phyloP scores from a whole-genome alignment of 768 basidiomycete species.

The Fomitopsis pulvina region DNA sequence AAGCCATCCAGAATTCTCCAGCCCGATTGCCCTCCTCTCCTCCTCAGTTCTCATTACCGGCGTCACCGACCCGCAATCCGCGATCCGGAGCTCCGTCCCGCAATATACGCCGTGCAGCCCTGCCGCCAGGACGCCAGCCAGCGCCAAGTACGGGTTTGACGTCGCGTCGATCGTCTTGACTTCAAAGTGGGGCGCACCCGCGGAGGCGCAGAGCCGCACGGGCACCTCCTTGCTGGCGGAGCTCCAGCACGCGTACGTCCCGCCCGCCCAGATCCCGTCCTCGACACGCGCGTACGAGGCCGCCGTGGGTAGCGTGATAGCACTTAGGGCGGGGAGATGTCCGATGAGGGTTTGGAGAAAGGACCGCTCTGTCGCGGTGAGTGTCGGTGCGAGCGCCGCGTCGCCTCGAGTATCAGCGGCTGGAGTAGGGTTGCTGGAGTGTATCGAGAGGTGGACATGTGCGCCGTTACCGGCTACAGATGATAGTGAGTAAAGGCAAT shows the following conservation, averaged over 20 bases:
- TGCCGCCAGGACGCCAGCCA: conserved; percentile 48
- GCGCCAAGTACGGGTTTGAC: conserved; percentile 52
- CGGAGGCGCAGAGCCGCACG: conserved; percentile 52
- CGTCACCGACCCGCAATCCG: conserved; percentile 25
- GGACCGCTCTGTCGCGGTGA: conserved; percentile 42
- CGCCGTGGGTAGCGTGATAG: conserved; percentile 50
- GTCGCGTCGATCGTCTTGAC: conserved; percentile 57
- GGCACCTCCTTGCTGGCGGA: conserved; percentile 62
- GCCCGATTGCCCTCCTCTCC: conserved; percentile 37
- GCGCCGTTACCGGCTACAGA: conserved; percentile 43
- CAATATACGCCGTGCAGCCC: conserved; percentile 45
- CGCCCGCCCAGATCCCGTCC: conserved; percentile 66
- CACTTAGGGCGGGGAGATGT: conserved; percentile 50
- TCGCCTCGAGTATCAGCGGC: conserved; percentile 4
- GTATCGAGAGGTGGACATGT: conserved; percentile 63
- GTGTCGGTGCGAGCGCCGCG: conserved; percentile 17
- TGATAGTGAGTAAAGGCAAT: too few species aligned
- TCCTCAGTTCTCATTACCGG: conserved; percentile 32
- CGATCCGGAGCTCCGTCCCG: conserved; percentile 25
- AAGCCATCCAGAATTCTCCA: conserved; percentile 23
- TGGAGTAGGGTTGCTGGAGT: conserved; percentile 21
- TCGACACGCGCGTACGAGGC: conserved; percentile 58
- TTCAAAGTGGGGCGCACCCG: conserved; percentile 55
- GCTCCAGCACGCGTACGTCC: conserved; percentile 66
- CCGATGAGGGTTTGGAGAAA: conserved; percentile 57